phyloP scores from a whole-genome alignment of 306 rosid genomes.

The Ceratonia siliqua region DNA sequence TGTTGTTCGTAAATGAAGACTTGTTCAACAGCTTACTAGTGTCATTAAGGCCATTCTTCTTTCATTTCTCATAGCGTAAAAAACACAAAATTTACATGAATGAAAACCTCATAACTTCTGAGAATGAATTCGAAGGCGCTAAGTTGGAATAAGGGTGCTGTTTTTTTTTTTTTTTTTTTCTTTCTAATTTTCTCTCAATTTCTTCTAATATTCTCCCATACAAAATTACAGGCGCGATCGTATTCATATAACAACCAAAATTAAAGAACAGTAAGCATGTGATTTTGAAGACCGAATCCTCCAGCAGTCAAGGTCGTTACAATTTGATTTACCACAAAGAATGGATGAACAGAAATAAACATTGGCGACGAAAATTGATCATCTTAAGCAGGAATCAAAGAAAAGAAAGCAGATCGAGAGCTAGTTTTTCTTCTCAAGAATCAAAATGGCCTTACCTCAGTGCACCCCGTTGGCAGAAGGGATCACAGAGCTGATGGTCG shows the following conservation, averaged over 20 bases:
- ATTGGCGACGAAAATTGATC: background rate
- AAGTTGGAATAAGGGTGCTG: background rate
- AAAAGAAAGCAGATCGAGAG: background rate
- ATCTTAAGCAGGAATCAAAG: background rate
- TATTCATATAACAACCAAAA: background rate
- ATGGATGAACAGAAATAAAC: background rate
- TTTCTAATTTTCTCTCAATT: background rate
- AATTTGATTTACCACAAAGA: background rate
- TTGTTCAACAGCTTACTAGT: background rate
- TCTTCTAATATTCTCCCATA: background rate
- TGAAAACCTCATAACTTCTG: background rate
- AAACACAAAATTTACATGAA: background rate
- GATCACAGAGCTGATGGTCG: background rate
- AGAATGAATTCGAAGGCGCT: background rate
- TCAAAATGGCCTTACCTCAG: constrained; percentile 39
- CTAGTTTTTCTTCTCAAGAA: background rate
- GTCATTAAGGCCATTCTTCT: background rate
- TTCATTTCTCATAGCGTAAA: background rate
- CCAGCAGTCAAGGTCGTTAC: background rate
- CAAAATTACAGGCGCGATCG: background rate
- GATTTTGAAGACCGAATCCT: background rate
- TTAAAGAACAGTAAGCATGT: background rate
- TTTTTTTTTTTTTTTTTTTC: background rate
- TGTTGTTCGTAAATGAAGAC: background rate
- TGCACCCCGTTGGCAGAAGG: constrained; percentile 37